Evolutionary conservation across 2,329 filamentous ascomycete species (phyloP), one percentile per base, ranked within the genome.

Genomic region (Calonectria multiphialidica): DNA sequence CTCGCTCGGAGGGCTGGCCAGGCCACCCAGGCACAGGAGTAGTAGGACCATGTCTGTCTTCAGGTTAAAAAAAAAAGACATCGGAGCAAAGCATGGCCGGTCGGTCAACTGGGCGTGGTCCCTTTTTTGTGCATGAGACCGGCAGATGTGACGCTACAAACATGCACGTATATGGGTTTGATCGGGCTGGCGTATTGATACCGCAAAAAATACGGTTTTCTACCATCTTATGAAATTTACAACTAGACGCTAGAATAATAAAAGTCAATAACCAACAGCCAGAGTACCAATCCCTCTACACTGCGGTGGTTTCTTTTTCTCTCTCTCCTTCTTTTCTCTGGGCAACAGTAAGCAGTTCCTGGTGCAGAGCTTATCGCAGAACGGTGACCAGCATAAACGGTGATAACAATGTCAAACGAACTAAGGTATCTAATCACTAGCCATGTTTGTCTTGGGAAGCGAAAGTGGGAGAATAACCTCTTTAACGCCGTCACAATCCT

Each of bases 1-100:
- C 88, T 92, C 83, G 87, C 83, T 81, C 81, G 78, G 28, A 76
- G 71, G 71, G 75, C 74, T 57, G 57, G 64, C 23, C 68, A 76
- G 64, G 64, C 44, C 8, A 61, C 42, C 13, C 49, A 64, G 53
- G 50, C 65, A 12, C 49, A 70, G 55, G 57, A 37, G 35, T 50
- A 71, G 53, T 70, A 35, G 10, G n/a, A 18, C 4, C 5, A 25
- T 7, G 21, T 40, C 30, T 47, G 44, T 10, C 44, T 5, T 47
- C 7, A 18, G 18, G 8, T 3, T n/a, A n/a, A n/a, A n/a, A n/a
- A n/a, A n/a, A n/a, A n/a, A n/a, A 5, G 23, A 9, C 44, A 23
- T 21, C 10, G n/a, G 13, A 9, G 44, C n/a, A 23, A 13, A 21
- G 28, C 10, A 47, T 21, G 42, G 8, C 15, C 15, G n/a, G 6